A percentile compares a stretch with the other conserved stretches of the same genome.
Conservation (phyloP, 305 asterid genomes). For the Fraxinus latifolia region DNA sequence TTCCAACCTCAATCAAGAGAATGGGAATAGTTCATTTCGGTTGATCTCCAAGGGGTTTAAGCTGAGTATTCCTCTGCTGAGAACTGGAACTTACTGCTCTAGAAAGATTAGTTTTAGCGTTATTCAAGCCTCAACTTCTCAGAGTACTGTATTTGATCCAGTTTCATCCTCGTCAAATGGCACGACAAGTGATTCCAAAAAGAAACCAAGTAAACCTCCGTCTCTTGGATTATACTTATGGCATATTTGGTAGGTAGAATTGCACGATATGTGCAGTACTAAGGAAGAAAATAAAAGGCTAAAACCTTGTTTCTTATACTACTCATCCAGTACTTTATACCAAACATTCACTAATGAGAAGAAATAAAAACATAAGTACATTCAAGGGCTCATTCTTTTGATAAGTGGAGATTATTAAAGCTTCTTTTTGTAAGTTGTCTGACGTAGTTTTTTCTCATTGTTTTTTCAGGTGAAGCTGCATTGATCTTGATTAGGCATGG, state of each 20-base stretch:
- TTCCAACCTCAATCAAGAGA: slow-evolving; percentile 47
- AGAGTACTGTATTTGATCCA: slow-evolving; percentile 46
- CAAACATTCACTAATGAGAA: neutral
- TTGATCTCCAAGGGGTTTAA: slow-evolving; percentile 51
- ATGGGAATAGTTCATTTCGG: slow-evolving; percentile 44
- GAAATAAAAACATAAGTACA: neutral
- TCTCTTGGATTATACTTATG: neutral
- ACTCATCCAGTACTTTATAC: neutral
- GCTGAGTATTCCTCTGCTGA: slow-evolving; percentile 37
- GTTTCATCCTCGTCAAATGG: slow-evolving; percentile 52
- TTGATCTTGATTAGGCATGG: slow-evolving; percentile 8
- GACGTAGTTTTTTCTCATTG: neutral
- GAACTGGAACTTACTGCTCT: slow-evolving; percentile 36
- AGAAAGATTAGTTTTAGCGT: slow-evolving; percentile 40
- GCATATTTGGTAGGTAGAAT: neutral
- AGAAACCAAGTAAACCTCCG: slow-evolving; percentile 59
- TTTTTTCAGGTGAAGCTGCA: slow-evolving; percentile 58
- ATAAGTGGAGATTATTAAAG: neutral
- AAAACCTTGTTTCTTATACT: neutral
- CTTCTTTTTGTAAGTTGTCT: neutral
- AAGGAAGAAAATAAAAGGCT: neutral
- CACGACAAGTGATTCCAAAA: slow-evolving; percentile 49
- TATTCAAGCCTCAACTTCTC: slow-evolving; percentile 58
- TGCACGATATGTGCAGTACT: neutral
- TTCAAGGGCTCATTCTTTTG: neutral